A percentile compares a stretch with the other conserved stretches of the same genome.
Evolutionary conservation across 441 rosid genomes (phyloP).

Genomic region (Syzygium malaccense): DNA sequence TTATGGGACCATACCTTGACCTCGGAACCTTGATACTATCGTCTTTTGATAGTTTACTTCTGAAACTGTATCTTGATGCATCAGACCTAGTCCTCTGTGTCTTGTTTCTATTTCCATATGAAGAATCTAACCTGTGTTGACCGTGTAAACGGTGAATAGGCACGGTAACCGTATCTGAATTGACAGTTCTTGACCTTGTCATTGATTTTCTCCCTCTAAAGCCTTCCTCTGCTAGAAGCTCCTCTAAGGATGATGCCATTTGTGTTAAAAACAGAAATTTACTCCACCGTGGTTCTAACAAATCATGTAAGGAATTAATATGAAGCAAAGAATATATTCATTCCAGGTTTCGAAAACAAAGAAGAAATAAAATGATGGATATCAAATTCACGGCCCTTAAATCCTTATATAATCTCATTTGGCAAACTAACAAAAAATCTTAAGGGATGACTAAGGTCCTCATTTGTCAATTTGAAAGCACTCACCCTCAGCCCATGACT

Average conservation of each 20-base stretch:
- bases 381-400: neutral
- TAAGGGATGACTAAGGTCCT: neutral
- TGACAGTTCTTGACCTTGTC: conserved; percentile 23
- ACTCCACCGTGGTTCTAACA: neutral
- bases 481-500: neutral
- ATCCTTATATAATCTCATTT: neutral
- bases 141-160: conserved; percentile 5
- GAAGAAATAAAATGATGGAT: neutral
- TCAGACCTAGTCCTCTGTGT: conserved; percentile 37
- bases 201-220: conserved; percentile 33
- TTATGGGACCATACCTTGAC: conserved; percentile 22
- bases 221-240: conserved; percentile 61
- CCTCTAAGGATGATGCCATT: conserved; percentile 55
- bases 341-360: neutral
- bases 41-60: conserved; percentile 17
- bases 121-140: conserved; percentile 15
- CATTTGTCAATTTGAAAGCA: neutral
- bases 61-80: conserved; percentile 13
- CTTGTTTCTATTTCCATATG: conserved; percentile 16
- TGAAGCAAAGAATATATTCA: neutral
- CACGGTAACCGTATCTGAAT: conserved; percentile 17
- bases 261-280: neutral
- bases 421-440: neutral
- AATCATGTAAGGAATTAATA: neutral
- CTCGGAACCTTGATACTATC: conserved; percentile 12